Percentiles rank a stretch among this genome's conserved stretches.
Evolutionary conservation across 2,329 filamentous ascomycete species (phyloP).

Genomic region (Fusarium nelsonii): DNA sequence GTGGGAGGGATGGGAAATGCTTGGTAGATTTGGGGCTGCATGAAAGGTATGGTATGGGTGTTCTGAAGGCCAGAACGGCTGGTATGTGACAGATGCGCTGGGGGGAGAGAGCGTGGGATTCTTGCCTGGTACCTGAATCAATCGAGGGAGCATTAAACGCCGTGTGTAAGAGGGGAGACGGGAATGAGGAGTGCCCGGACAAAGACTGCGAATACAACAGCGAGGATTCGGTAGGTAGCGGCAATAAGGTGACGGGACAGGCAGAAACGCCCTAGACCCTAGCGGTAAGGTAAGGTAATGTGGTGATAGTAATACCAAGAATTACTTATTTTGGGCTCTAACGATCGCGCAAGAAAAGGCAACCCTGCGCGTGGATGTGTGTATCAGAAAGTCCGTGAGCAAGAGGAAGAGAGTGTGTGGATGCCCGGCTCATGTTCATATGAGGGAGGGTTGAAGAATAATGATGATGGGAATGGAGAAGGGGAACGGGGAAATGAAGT

Average conservation of each 20-base stretch:
- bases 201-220: slow-evolving; percentile 9
- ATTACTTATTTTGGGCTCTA: slow-evolving; percentile 15
- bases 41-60: slow-evolving; percentile 38
- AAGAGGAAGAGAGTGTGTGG: slow-evolving; percentile 15
- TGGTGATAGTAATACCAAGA: slow-evolving; percentile 13
- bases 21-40: slow-evolving; percentile 32
- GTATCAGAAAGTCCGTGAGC: slow-evolving; percentile 13
- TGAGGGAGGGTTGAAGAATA: slow-evolving; percentile 28
- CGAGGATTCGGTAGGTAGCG: slow-evolving; percentile 15
- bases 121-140: slow-evolving; percentile 37
- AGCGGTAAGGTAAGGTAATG: slow-evolving; percentile 6
- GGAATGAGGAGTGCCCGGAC: slow-evolving; percentile 10
- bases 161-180: slow-evolving; percentile 29
- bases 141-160: slow-evolving; percentile 35
- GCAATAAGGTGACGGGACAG: slow-evolving; percentile 25
- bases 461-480: slow-evolving; percentile 36
- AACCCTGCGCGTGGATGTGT: slow-evolving; percentile 17
- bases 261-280: slow-evolving; percentile 18
- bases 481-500: slow-evolving; percentile 33
- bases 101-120: slow-evolving; percentile 30
- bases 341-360: slow-evolving; percentile 6
- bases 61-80: slow-evolving; percentile 29
- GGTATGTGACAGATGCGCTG: slow-evolving; percentile 37
- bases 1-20: slow-evolving; percentile 5
- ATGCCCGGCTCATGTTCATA: slow-evolving; percentile 9